These are phyloP conservation scores for Fusarium beomiforme DNA, from an alignment of 2,329 filamentous ascomycete species.

Conservation along the genomic window DNA sequence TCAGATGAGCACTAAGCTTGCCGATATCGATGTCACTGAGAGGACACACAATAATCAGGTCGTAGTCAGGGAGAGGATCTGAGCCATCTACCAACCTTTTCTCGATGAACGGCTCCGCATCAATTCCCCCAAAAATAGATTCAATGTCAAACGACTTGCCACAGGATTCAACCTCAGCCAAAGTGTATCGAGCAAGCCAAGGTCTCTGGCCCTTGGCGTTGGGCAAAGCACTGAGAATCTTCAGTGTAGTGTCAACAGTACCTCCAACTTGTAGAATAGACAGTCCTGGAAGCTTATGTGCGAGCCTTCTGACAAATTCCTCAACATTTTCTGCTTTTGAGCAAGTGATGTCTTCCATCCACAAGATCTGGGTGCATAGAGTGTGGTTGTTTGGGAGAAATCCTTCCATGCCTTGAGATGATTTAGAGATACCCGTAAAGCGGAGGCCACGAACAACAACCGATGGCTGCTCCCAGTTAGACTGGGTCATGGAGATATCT, in stretches of 20 bases:
- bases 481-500: conserved; percentile 55
- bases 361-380: conserved; percentile 60
- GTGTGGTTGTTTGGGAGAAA: conserved; percentile 62
- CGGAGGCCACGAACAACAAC: conserved; percentile 58
- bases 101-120: conserved; percentile 44
- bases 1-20: conserved; percentile 40
- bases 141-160: conserved; percentile 8
- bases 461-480: conserved; percentile 45
- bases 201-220: conserved; percentile 41
- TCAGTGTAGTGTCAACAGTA: conserved; percentile 14
- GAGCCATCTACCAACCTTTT: conserved; percentile 32
- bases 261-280: conserved; percentile 54
- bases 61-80: conserved; percentile 43
- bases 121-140: conserved; percentile 17
- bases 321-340: conserved; percentile 32
- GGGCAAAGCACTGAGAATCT: conserved; percentile 44
- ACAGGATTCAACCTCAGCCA: conserved; percentile 34
- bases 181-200: conserved; percentile 48
- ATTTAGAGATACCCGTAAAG: conserved; percentile 50
- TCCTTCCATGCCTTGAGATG: conserved; percentile 39
- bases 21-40: conserved; percentile 20
- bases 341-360: conserved; percentile 53
- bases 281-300: conserved; percentile 53
- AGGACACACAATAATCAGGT: conserved; percentile 46
- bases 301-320: conserved; percentile 47